phyloP scores from a whole-genome alignment of 164 flowering plant species.

The Litsea cubeba region DNA sequence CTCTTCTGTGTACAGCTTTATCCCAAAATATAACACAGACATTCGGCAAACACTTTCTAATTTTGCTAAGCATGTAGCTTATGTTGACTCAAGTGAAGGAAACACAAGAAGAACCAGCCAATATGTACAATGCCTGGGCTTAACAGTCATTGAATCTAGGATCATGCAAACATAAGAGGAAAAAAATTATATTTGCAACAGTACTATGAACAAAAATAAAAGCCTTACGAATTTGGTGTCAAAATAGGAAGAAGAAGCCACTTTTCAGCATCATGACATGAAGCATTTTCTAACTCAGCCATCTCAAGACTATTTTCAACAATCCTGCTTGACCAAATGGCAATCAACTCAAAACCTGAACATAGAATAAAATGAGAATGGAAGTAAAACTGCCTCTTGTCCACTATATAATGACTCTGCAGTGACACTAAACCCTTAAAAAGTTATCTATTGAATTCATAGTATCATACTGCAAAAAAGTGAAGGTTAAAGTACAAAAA shows the following conservation, averaged over 20 bases:
- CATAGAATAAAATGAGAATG: conserved; percentile 8
- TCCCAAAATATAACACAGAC: no score
- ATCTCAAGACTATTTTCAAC: conserved; percentile 78
- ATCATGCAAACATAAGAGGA: not conserved
- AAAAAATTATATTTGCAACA: not conserved
- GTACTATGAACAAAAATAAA: not conserved
- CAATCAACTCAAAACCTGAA: conserved; percentile 73
- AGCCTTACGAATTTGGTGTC: conserved; percentile 53
- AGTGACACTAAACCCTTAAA: not conserved
- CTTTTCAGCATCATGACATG: conserved; percentile 77
- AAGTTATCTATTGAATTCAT: not conserved
- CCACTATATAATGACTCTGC: not conserved
- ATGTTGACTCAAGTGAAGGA: not conserved
- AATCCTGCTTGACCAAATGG: conserved; percentile 64
- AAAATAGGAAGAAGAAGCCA: conserved; percentile 66
- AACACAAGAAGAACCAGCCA: not conserved
- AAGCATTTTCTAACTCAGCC: conserved; percentile 95
- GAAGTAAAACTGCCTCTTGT: not conserved
- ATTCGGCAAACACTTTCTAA: no score
- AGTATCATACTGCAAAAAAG: not conserved
- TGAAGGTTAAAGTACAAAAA: not conserved
- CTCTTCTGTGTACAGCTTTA: no score
- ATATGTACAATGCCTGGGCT: not conserved
- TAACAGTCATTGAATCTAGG: not conserved
- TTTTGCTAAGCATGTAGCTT: no score